Evolutionary conservation across 2,329 filamentous ascomycete genomes (phyloP), one percentile per base, ranked within the genome.

Genomic region (Ceratocystis lukuohia): DNA sequence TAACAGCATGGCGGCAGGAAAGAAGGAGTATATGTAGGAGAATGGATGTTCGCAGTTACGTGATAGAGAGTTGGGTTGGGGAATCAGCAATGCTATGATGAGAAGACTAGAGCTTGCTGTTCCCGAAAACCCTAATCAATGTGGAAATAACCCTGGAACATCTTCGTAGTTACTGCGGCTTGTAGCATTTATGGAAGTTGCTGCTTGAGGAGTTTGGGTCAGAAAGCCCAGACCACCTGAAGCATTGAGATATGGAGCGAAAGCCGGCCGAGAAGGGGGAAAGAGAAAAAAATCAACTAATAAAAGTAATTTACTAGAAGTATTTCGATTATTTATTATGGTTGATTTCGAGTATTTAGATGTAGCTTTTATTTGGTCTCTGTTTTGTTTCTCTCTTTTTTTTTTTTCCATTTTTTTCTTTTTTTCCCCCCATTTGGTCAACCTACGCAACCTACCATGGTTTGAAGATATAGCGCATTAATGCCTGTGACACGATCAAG

Each of bases 1-100:
- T 12, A 64, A 17, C 25, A 28, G 22, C 63, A 68, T 65, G 46
- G 59, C 62, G 22, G 12, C 37, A 5, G n/a, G 3, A 48, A 30
- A 4, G 37, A 20, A 22, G 1, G 5, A 1, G 56, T 10, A 37
- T 17, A 15, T 48, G 28, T 17, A 22, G 4, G 5, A 28, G n/a
- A 5, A 30, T 37, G 56, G 6, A 44, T 10, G 46, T 10, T n/a
- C 17, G 41, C 8, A 45, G 22, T 45, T 56, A 15, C 20, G 20
- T 28, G 8, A 37, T 15, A 17, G 28, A 12, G 15, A 33, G 28
- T 59, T 33, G 25, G 17, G 10, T 8, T 37, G 28, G 17, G 56
- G 7, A 25, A 33, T 15, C 12, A 59, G 56, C 25, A 33, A 59
- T 50, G 46, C 12, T 53, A 8, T n/a, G 7, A 22, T 53, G 48